Base-by-base conservation (phyloP, 176 grass and related monocot species). In the Cenchrus americanus region DNA sequence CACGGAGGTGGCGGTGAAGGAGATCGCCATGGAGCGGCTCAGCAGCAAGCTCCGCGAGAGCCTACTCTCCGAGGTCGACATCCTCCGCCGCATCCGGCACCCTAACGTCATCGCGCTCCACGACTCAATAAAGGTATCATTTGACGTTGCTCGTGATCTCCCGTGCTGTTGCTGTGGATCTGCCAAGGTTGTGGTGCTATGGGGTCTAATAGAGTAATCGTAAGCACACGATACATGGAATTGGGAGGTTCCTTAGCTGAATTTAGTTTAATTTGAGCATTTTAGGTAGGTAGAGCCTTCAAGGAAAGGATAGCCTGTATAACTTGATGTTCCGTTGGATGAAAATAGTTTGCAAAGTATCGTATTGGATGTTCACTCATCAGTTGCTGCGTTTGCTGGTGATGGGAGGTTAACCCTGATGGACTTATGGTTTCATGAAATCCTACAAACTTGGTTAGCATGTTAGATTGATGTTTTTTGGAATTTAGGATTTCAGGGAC, bases 41-140 rank as follows among this genome's bases (percentile, higher is more conserved):
- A 90, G 78, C 85, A 83, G 64, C 77, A 99, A 99, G 91, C 93
- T 99, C 81, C 93, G 90, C 42, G 93, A 96, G 5, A 96, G 91
- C 85, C 91, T 99, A 17, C 91, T 99, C 27, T 95, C 89, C 58
- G 96, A 99, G 91, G 96, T 96, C 80, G 88, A 74, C 85, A 94
- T 99, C 86, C 96, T 99, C 64, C 80, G 84, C 41, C 62, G 83
- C 75, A 96, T 99, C 80, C 59, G 54, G 22, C 96, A 99, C 60
- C 87, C 91, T 32, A 99, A 99, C 83, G 86, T 99, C 93, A 99
- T 99, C 87, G 57, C 85, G 43, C 87, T 96, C 65, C 81, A 90
- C 66, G 87, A 95, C 67, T 99, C 74, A 80, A 83, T 96, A 52
- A 82, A 83, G 92, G 94, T 97, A 72, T 10, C 8, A 68, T 18